Evolutionary conservation across 2,329 filamentous ascomycete species (phyloP).

Genomic region (Laburnicola sp.): DNA sequence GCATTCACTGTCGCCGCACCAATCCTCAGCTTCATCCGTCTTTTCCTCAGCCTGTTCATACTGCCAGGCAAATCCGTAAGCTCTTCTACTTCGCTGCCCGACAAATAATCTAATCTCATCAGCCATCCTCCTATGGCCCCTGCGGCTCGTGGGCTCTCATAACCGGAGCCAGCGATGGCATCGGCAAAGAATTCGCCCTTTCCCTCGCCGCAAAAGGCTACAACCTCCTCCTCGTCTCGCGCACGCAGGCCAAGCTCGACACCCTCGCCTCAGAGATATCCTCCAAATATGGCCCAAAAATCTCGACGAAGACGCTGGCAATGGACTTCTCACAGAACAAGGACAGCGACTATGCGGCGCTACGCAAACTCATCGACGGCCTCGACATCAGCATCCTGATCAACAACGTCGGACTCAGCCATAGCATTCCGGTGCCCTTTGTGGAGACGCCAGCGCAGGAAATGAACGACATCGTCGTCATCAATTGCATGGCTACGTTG

Average conservation of each 20-base stretch:
- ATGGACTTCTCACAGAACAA: constrained; percentile 90
- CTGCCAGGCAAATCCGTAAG: constrained; percentile 53
- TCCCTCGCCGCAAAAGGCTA: constrained; percentile 90
- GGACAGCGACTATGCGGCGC: constrained; percentile 75
- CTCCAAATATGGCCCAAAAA: constrained; percentile 63
- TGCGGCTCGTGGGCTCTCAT: constrained; percentile 93
- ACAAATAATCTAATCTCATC: constrained; percentile 4
- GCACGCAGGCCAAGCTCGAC: constrained; percentile 89
- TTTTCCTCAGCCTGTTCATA: constrained; percentile 54
- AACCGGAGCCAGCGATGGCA: constrained; percentile 92
- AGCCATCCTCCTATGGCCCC: constrained; percentile 85
- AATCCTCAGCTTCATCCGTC: constrained; percentile 51
- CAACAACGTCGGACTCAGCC: constrained; percentile 96
- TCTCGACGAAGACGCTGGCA: constrained; percentile 76
- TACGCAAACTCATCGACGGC: constrained; percentile 68
- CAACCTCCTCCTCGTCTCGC: constrained; percentile 92
- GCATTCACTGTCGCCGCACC: constrained; percentile 36
- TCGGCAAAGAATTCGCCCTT: constrained; percentile 92
- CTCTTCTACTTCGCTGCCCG: constrained; percentile 1
- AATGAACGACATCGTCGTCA: constrained; percentile 85
- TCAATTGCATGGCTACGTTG: constrained; percentile 92
- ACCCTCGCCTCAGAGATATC: constrained; percentile 75
- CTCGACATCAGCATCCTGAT: constrained; percentile 85
- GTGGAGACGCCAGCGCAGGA: constrained; percentile 76
- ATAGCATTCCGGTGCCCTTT: constrained; percentile 90